Evolutionary conservation across 495 filamentous ascomycete genomes (phyloP).

Genomic region (Extremus antarcticus): DNA sequence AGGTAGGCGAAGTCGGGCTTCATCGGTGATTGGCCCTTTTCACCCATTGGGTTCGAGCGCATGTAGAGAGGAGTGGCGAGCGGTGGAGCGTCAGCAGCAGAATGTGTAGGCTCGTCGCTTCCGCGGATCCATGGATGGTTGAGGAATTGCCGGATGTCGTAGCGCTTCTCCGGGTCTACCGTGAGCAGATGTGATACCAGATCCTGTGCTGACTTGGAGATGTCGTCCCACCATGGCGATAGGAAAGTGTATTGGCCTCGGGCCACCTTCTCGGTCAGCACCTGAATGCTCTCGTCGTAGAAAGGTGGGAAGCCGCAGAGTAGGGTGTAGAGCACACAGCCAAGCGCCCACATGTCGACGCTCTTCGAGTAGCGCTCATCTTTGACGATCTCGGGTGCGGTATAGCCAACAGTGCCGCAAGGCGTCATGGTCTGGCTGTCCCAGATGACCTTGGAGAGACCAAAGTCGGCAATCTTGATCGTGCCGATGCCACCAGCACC

Average conservation of each 20-base stretch:
- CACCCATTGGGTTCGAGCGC: slow-evolving; percentile 21
- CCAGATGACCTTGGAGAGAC: slow-evolving; percentile 95
- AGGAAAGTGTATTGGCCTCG: slow-evolving; percentile 95
- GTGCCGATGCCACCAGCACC: slow-evolving; percentile 87
- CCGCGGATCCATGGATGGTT: slow-evolving; percentile 82
- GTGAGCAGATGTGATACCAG: slow-evolving; percentile 86
- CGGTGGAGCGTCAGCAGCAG: slow-evolving; percentile 68
- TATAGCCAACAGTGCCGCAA: slow-evolving; percentile 96
- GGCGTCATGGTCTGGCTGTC: slow-evolving; percentile 98
- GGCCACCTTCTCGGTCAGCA: slow-evolving; percentile 95
- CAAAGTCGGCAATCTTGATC: slow-evolving; percentile 98
- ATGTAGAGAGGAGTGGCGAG: slow-evolving; percentile 54
- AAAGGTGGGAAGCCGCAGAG: slow-evolving; percentile 97
- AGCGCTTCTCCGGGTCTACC: slow-evolving; percentile 85
- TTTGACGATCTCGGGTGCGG: slow-evolving; percentile 98
- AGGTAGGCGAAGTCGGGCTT: slow-evolving; percentile 44
- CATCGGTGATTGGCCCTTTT: slow-evolving; percentile 13
- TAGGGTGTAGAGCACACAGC: slow-evolving; percentile 92
- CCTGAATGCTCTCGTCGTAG: slow-evolving; percentile 96
- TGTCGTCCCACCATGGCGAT: slow-evolving; percentile 98
- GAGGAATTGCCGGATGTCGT: slow-evolving; percentile 79
- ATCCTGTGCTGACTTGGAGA: slow-evolving; percentile 90
- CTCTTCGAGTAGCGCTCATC: slow-evolving; percentile 98
- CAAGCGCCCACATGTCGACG: slow-evolving; percentile 98
- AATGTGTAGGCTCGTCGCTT: slow-evolving; percentile 60